Base-by-base conservation (phyloP, 2,329 filamentous ascomycete species). In the Exophiala phaeomuriformis region DNA sequence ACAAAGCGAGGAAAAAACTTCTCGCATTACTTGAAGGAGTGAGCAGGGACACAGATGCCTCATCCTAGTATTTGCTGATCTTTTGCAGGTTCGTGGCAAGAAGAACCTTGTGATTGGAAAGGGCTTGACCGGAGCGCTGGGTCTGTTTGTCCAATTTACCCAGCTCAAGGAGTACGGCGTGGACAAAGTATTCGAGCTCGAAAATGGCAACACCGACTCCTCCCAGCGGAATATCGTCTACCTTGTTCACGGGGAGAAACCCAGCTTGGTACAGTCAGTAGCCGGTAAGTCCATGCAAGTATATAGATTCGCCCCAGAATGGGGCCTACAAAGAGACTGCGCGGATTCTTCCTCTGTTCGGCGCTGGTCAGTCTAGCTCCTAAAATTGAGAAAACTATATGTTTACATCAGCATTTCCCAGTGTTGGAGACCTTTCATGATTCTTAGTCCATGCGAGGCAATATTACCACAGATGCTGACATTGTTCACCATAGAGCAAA, bases 101-200 rank as follows among this genome's bases (percentile, higher is more conserved):
- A 98, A 98, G 79, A 97, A 96, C 67, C 77, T 98, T 57, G 87
- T 98, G 49, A 85, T 98, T 67, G 91, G 97, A 69, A 88, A 86
- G 71, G 85, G 84, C 64, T 79, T 98, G 64, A 90, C 91, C 62
- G 93, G 91, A 28, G 88, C 90, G 31, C 80, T 98, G 63, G 89
- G 90, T 55, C 79, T 91, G 55, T 85, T 98, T 62, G 89, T 95
- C 73, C 96, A 96, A 70, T 95, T 96, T 66, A 91, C 91, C 27
- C 91, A 88, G 6, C 79, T 96, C 10, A 89, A 97, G 68, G 93
- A 98, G 66, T 96, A 97, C 74, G 94, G 94, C 31, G 90, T 98
- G 63, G 90, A 97, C 71, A 95, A 95, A 71, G 88, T 96, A 62
- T 98, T 97, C 76, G 86, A 96, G 66, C 77, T 98, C 44, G 93